These are phyloP conservation scores for Cordyceps fumosorosea DNA, from an alignment of 2,329 filamentous ascomycete species.

Conservation along the genomic window DNA sequence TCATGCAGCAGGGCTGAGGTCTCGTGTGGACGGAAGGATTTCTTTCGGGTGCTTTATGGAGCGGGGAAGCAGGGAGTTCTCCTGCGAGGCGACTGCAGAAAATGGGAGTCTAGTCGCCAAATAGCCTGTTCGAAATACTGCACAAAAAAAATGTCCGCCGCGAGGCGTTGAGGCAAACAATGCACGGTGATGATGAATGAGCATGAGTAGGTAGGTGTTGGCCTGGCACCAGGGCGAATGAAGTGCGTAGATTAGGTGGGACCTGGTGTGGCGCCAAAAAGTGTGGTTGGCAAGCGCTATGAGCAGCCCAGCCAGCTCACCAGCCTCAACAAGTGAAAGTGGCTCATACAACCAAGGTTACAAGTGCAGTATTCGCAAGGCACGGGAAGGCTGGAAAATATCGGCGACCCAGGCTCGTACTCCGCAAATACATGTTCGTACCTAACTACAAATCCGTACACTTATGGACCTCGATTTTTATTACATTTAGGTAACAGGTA, in stretches of 20 bases:
- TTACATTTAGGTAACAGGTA: neutral
- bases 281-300: too few species aligned
- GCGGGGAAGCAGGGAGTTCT: neutral
- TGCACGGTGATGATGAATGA: conserved; percentile 1
- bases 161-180: neutral
- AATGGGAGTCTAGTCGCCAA: neutral
- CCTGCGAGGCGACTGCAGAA: neutral
- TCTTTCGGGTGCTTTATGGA: too few species aligned
- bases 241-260: conserved; percentile 7
- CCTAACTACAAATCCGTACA: too few species aligned
- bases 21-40: neutral
- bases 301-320: neutral
- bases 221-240: conserved; percentile 1
- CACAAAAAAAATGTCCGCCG: neutral
- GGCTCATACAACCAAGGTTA: too few species aligned
- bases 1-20: neutral
- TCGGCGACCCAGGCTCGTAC: neutral
- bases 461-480: too few species aligned
- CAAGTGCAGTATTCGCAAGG: too few species aligned
- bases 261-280: neutral
- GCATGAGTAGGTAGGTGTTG: neutral
- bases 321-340: neutral
- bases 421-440: too few species aligned
- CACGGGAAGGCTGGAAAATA: neutral
- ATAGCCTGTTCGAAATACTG: neutral